These are phyloP conservation scores for Aspergillus ochraceoroseus DNA, from an alignment of 2,329 filamentous ascomycete genomes.

Conservation along the genomic window DNA sequence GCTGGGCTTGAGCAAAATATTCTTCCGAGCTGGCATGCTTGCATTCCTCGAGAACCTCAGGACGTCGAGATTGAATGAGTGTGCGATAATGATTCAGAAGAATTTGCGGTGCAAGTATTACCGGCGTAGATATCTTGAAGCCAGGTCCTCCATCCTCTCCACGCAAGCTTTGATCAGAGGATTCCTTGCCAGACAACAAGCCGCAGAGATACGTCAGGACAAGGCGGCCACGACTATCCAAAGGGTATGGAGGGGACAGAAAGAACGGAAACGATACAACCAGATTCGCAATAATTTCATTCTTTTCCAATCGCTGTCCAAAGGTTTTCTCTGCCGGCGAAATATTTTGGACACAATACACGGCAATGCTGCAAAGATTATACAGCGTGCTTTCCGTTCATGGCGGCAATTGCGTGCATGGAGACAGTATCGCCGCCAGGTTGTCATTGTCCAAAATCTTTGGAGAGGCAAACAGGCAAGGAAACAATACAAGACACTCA, in stretches of 20 bases:
- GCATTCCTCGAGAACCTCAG: constrained; percentile 93
- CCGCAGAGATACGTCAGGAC: constrained; percentile 73
- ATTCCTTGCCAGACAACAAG: constrained; percentile 68
- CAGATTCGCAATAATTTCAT: constrained; percentile 77
- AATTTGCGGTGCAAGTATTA: constrained; percentile 95
- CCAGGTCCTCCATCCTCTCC: constrained; percentile 70
- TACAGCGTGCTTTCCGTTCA: constrained; percentile 85
- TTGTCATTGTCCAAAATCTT: constrained; percentile 82
- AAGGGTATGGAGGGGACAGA: constrained; percentile 87
- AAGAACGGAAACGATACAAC: constrained; percentile 76
- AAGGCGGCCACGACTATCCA: constrained; percentile 93
- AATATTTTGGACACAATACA: constrained; percentile 90
- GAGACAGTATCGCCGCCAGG: constrained; percentile 84
- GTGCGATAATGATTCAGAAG: constrained; percentile 97
- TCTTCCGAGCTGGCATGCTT: constrained; percentile 98
- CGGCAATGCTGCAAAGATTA: constrained; percentile 83
- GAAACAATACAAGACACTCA: constrained; percentile 78
- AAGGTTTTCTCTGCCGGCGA: constrained; percentile 85
- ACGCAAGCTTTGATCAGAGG: constrained; percentile 76
- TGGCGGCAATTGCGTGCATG: constrained; percentile 72
- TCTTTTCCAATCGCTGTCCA: constrained; percentile 80
- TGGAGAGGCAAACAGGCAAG: constrained; percentile 84
- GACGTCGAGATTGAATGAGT: constrained; percentile 83
- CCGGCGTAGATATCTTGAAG: constrained; percentile 81
- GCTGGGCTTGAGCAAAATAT: constrained; percentile 95